Percentiles rank a stretch among this genome's conserved stretches.
Evolutionary conservation across 257 asterid genomes (phyloP).

Genomic region (Ehretia macrophylla): DNA sequence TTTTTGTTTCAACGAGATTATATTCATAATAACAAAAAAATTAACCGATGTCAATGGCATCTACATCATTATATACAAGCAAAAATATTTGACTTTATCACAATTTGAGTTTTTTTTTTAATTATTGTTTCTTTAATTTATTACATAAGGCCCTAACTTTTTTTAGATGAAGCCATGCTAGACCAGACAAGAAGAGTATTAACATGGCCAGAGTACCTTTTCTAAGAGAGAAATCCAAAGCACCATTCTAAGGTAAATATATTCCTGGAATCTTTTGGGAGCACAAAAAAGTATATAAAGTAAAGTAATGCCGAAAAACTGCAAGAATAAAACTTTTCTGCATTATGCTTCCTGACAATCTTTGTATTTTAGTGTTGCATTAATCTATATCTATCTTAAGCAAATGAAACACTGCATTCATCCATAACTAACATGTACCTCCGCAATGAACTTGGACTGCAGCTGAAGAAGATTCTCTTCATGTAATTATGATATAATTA

Average conservation of each 20-base stretch:
- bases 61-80: too few relatives aligned
- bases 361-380: conserved; percentile 1
- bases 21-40: too few relatives aligned
- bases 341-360: conserved; percentile 5
- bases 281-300: conserved; percentile 15
- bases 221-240: conserved; percentile 1
- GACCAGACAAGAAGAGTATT: not conserved
- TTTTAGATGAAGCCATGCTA: conserved; percentile 2
- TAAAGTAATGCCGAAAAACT: conserved; percentile 11
- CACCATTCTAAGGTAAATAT: conserved; percentile 2
- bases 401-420: not conserved
- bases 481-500: too few relatives aligned
- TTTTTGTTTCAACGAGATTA: too few relatives aligned
- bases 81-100: too few relatives aligned
- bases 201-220: not conserved
- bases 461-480: too few relatives aligned
- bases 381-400: not conserved
- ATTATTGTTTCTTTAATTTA: too few relatives aligned
- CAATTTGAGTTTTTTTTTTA: too few relatives aligned
- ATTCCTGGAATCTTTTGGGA: conserved; percentile 23
- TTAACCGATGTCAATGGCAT: too few relatives aligned
- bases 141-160: not conserved
- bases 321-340: conserved; percentile 2
- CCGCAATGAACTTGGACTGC: too few relatives aligned
- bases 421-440: too few relatives aligned